Base-by-base conservation (phyloP, 1,284 basidiomycete genomes). In the Ustilago vetiveriae region DNA sequence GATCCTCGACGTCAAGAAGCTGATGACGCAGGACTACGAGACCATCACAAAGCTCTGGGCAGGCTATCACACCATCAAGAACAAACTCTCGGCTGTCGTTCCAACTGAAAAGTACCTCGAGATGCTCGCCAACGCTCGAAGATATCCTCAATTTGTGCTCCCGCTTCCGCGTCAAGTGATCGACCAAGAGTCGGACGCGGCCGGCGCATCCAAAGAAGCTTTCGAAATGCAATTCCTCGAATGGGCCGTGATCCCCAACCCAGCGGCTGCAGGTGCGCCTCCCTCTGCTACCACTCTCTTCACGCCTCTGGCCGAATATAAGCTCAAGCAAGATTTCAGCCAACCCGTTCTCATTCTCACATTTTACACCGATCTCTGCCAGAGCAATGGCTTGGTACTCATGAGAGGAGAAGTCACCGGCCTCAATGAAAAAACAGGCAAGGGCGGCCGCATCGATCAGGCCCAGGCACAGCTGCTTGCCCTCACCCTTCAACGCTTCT, bases 301-400 rank as follows among this genome's bases (percentile, higher is more conserved):
- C 84, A 95, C 95, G 0, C 91, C 95, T 4, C 85, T 98, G 45
- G 90, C 92, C 72, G 95, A 98, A 84, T 98, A 93, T 87, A 96
- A 98, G 83, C 84, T 89, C 55, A 88, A 91, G 27, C 87, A 88
- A 64, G 87, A 90, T 40, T 98, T 90, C 83, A 92, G 95, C 3
- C 94, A 93, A 32, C 94, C 95, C 0, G 90, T 92, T 77, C 86
- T 99, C 23, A 90, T 92, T 30, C 81, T 98, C 42, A 96, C 95
- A 6, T 88, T 92, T 82, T 97, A 98, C 83, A 90, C 94, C 35
- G 95, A 98, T 79, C 84, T 98, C 7, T 87, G 89, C 1, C 81
- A 86, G 23, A 89, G 89, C 6, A 94, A 98, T 81, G 89, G 88
- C 14, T 81, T 91, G 37, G 92, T 97, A 0, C 87, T 99, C 7